Conservation (phyloP, 2,329 filamentous ascomycete species). For the Fusarium clavum region DNA sequence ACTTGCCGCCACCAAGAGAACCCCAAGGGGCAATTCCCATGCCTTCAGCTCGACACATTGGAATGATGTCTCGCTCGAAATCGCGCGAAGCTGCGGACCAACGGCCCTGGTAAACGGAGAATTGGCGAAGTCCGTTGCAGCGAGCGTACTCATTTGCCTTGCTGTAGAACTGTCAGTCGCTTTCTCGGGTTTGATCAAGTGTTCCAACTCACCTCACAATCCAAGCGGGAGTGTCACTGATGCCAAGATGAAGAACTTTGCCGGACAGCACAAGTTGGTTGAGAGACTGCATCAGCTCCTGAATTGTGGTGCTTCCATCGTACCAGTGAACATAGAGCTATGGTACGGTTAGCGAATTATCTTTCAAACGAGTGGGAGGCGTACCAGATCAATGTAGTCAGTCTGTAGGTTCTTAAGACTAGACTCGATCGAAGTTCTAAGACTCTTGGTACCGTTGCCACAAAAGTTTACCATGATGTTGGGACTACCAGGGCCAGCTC, state of each 20-base stretch:
- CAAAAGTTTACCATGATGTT: conserved; percentile 63
- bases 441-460: conserved; percentile 72
- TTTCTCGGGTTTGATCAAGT: not conserved
- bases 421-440: conserved; percentile 66
- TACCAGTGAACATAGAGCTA: conserved; percentile 74
- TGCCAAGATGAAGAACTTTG: conserved; percentile 74
- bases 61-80: conserved; percentile 58
- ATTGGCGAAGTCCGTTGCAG: conserved; percentile 75
- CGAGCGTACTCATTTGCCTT: conserved; percentile 77
- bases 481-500: conserved; percentile 53
- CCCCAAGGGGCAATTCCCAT: conserved; percentile 71
- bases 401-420: conserved; percentile 72
- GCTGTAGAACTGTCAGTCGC: conserved; percentile 46
- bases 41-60: conserved; percentile 57
- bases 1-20: conserved; percentile 62
- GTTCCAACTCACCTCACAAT: conserved; percentile 59
- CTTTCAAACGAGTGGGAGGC: conserved; percentile 10
- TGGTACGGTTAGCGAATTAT: not conserved
- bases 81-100: conserved; percentile 56
- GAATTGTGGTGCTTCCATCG: conserved; percentile 74
- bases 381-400: conserved; percentile 74
- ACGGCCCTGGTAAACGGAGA: conserved; percentile 63
- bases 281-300: conserved; percentile 76
- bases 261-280: conserved; percentile 69
- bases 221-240: conserved; percentile 78